Evolutionary conservation across 331 rosid species (phyloP), one percentile per base, ranked within the genome.

Genomic region (Quercus phellos): DNA sequence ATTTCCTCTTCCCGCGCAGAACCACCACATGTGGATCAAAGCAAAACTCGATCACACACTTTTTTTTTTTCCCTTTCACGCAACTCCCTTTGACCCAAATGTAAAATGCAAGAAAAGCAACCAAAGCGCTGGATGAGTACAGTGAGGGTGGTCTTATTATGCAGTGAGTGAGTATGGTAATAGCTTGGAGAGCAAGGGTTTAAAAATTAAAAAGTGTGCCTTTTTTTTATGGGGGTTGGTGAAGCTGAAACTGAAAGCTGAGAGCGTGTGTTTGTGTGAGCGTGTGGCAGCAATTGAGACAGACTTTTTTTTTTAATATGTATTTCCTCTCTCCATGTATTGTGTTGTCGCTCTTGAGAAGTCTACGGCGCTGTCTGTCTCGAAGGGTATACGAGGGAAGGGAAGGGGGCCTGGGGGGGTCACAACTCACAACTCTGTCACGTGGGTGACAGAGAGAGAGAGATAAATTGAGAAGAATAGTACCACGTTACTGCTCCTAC

Each of bases 1-100:
- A 22, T 86, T 72, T 82, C 72, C 84, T 84, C 77, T 85, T 90
- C 18, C 91, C 88, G 6, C 78, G 9, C 71, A 61, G 50, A 21
- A 80, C 70, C 78, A 81, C 83, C 70, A 27, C 21, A 18, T 64
- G 56, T 17, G 85, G 82, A 18, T 82, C 87, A 78, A 75, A 80
- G 51, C 80, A 79, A 24, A 73, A 51, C 35, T 56, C 80, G 74
- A 73, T 55, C 8, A 51, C 74, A n/a, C 64, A 67, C 82, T 79
- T 74, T 61, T 21, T 59, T 59, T 14, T 68, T 38, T 8, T n/a
- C n/a, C 46, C 46, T 38, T 38, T 38, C 46, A 18, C n/a, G n/a
- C 24, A 12, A 58, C 21, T 14, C 3, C 38, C 32, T 30, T 12
- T 34, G 22, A 4, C 14, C 4, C 12, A 42, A 21, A 16, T n/a